These are phyloP conservation scores for Erysimum cheiranthoides DNA, from an alignment of 345 rosid species.

Conservation along the genomic window DNA sequence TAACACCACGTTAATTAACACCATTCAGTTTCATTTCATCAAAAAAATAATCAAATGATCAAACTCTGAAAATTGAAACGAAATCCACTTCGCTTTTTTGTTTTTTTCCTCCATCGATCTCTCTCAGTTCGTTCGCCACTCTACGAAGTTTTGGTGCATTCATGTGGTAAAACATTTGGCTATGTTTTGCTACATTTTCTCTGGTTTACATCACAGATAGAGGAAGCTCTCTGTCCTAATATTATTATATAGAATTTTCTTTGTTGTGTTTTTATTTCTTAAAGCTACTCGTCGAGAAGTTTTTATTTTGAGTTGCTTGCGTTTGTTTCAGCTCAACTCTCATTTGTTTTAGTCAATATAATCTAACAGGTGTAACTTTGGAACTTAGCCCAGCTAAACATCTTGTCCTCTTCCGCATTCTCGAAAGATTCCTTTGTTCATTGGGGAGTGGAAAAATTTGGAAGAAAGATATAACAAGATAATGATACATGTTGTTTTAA, in stretches of 20 bases:
- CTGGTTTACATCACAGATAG: background rate
- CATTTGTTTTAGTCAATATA: background rate
- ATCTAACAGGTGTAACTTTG: background rate
- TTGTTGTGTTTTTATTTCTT: background rate
- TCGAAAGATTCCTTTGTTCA: background rate
- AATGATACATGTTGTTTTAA: background rate
- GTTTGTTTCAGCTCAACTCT: background rate
- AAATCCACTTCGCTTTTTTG: background rate
- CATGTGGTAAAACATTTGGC: background rate
- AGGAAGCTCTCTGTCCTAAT: background rate
- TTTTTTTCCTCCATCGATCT: background rate
- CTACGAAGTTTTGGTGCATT: background rate
- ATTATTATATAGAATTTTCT: background rate
- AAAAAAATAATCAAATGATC: background rate
- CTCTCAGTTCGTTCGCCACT: background rate
- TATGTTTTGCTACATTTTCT: background rate
- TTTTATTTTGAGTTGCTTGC: background rate
- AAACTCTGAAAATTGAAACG: background rate
- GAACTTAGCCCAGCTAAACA: background rate
- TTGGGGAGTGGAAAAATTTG: background rate
- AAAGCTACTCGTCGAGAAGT: background rate
- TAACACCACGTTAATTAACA: background rate
- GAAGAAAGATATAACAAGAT: background rate
- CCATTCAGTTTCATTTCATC: background rate
- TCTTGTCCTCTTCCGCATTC: background rate